phyloP scores from a whole-genome alignment of 2,329 filamentous ascomycete genomes.

The Zarea fungicola region DNA sequence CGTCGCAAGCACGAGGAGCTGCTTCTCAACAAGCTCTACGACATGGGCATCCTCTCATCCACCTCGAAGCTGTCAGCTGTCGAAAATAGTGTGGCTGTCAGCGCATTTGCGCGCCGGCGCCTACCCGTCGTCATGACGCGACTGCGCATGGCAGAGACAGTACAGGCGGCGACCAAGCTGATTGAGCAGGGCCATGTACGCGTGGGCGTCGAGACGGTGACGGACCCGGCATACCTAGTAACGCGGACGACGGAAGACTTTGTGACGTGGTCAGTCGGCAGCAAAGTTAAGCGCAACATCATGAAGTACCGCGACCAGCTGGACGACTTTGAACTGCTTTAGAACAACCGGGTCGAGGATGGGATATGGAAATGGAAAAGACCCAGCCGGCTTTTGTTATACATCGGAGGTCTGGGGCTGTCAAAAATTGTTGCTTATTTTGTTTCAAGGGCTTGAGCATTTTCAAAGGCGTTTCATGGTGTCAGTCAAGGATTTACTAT shows the following conservation, averaged over 20 bases:
- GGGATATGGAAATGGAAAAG: background rate
- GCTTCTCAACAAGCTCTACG: constrained; percentile 84
- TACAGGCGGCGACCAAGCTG: constrained; percentile 78
- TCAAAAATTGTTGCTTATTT: background rate
- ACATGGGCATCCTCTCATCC: constrained; percentile 79
- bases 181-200: constrained; percentile 93
- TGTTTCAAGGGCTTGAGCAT: background rate
- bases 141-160: constrained; percentile 84
- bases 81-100: constrained; percentile 84
- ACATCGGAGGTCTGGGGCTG: background rate
- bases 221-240: constrained; percentile 84
- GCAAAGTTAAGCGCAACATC: constrained; percentile 95
- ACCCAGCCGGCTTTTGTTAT: background rate
- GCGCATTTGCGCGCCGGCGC: constrained; percentile 76
- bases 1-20: constrained; percentile 81
- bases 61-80: constrained; percentile 76
- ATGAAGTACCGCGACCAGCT: constrained; percentile 92
- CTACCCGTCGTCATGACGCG: constrained; percentile 89
- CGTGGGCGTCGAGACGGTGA: constrained; percentile 84
- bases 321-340: constrained; percentile 91
- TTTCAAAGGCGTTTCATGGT: constrained; percentile 7
- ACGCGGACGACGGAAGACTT: constrained; percentile 91
- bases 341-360: constrained; percentile 28
- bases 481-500: background rate
- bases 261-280: constrained; percentile 91